Percentiles rank a stretch among this genome's conserved stretches.
phyloP scores from a whole-genome alignment of 305 asterid genomes.

The Rubia peregrina region DNA sequence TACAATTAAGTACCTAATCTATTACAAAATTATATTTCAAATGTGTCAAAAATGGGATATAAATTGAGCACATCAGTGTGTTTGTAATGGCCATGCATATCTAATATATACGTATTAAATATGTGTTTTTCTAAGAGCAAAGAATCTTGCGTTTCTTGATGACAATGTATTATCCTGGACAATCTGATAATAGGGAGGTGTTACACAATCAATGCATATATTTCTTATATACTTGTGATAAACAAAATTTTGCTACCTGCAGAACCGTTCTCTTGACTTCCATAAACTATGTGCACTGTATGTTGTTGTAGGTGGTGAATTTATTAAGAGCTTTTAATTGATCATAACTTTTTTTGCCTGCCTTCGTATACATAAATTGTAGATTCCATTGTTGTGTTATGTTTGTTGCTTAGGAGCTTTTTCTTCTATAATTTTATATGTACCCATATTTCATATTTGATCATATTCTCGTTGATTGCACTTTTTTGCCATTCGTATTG shows the following conservation, averaged over 20 bases:
- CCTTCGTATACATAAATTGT: neutral
- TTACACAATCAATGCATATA: neutral
- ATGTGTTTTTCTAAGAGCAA: neutral
- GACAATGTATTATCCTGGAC: neutral
- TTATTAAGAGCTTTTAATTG: neutral
- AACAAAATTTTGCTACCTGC: slow-evolving; percentile 28
- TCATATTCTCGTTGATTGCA: neutral
- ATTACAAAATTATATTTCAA: too few species aligned
- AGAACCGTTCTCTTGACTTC: slow-evolving; percentile 84
- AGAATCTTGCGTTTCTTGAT: neutral
- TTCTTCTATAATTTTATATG: neutral
- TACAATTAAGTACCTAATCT: too few species aligned
- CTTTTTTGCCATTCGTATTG: neutral
- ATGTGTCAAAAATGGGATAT: too few species aligned
- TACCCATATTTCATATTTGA: neutral
- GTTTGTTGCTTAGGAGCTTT: neutral
- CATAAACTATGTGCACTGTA: slow-evolving; percentile 71
- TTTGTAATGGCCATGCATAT: neutral
- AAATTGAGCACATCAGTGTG: too few species aligned
- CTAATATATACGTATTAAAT: neutral
- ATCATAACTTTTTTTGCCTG: neutral
- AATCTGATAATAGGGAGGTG: neutral
- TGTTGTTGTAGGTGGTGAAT: slow-evolving; percentile 48
- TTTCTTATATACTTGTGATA: neutral
- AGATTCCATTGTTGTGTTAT: neutral